Base-by-base conservation (phyloP, 2,329 filamentous ascomycete genomes). In the Aspergillus pseudotamarii region DNA sequence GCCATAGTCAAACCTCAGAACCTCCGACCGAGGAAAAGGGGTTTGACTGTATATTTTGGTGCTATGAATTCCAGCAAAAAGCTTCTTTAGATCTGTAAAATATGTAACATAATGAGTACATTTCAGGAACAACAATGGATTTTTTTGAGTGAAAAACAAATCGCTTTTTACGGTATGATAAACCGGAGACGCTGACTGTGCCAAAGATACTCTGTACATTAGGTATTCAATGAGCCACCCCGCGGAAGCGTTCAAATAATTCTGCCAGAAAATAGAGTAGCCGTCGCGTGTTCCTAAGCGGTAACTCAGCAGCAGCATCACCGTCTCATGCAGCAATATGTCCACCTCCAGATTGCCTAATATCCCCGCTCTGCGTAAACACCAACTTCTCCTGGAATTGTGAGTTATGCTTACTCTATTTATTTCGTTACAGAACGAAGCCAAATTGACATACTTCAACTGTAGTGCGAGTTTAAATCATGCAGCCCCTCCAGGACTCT, bases 321-420 rank as follows among this genome's bases (percentile, higher is more conserved):
- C 38, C 10, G n/a, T 45, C 38, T 21, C 26, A 54, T 32, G 10
- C 48, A 50, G 23, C 65, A 60, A 32, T 57, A 69, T 69, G 67
- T 69, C 67, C 45, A 65, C 76, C 43, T 72, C 69, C 60, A 75
- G 69, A 60, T 64, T 80, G 26, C 78, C 78, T 23, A 77, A 75
- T 60, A 73, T 80, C 57, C 78, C 81, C 41, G 84, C 84, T 32
- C 81, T 94, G 73, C 86, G 90, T 72, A 88, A 85, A 76, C 91
- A 95, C 77, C 90, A 93, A 74, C 85, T 95, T 57, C 84, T 93
- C 46, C 85, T 92, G 63, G 92, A 95, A 81, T 95, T 94, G 92
- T 95, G 82, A 69, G 89, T 70, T n/a, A 32, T 23, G n/a, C 45
- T 30, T 11, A 36, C 50, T 41, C 19, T 41, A n/a, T 26, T 16